Evolutionary conservation across 331 rosid genomes (phyloP).

Genomic region (Prunus yedoensis): DNA sequence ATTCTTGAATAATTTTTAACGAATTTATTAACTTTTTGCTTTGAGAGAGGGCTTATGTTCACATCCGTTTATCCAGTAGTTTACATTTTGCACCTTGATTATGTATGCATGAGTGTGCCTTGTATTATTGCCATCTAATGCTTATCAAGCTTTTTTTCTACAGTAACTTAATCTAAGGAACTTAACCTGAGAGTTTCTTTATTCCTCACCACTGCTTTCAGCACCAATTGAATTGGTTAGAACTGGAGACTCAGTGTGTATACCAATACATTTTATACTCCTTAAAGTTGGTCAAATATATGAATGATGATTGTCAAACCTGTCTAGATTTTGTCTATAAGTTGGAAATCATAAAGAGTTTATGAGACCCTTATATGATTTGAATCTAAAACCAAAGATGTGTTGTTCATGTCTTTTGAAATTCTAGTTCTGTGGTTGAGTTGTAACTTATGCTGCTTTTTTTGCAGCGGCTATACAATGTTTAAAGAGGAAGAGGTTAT

Average conservation of each 20-base stretch:
- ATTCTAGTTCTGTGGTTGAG: background rate
- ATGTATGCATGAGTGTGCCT: background rate
- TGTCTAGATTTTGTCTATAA: no score
- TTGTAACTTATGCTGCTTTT: background rate
- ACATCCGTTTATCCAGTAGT: background rate
- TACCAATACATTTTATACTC: background rate
- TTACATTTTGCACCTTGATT: background rate
- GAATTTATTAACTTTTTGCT: background rate
- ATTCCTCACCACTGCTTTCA: background rate
- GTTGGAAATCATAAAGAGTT: background rate
- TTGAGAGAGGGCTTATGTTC: background rate
- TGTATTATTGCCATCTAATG: background rate
- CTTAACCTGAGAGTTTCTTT: background rate
- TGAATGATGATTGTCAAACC: background rate
- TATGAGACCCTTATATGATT: background rate
- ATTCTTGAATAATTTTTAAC: background rate
- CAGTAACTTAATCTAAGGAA: background rate
- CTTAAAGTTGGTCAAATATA: background rate
- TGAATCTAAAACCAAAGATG: background rate
- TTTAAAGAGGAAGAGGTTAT: constrained; percentile 88
- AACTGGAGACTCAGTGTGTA: background rate
- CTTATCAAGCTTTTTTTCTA: background rate
- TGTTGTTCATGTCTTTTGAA: background rate
- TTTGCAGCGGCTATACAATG: constrained; percentile 89
- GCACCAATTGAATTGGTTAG: background rate